Base-by-base conservation (phyloP, 306 rosid genomes). In the Vicia sativa region DNA sequence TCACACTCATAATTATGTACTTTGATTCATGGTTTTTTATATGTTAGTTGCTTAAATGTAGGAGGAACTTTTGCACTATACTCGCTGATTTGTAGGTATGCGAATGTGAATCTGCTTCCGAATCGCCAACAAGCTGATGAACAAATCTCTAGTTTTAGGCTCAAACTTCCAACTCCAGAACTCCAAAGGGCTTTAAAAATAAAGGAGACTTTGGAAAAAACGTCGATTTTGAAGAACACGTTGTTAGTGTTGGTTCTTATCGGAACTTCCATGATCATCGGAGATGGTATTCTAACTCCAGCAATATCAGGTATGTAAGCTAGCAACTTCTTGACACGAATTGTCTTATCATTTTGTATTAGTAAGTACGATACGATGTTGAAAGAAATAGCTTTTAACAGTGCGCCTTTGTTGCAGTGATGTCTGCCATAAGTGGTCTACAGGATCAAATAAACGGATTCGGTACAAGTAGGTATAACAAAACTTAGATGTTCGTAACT, bases 21-120 rank as follows among this genome's bases (percentile, higher is more conserved):
- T 38, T 44, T 42, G 68, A 49, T 72, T 45, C 43, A 9, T 48
- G 62, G 18, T 41, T 55, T 55, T 42, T 61, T 28, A 58, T 50
- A 37, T 26, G 43, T 75, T 57, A 26, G 55, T 74, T 62, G 56
- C 73, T 63, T 69, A 65, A 78, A 66, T 80, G 81, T 78, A 93
- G 98, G 98, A 79, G 99, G 99, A 78, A 93, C 99, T 7, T 90
- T 93, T 82, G 99, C 99, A 0, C 84, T 93, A 79, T 93, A 90
- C 81, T 93, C 99, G 1, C 87, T 93, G 77, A 90, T 93, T 82
- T 88, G 96, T 80, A 86, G 99, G 76, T 90, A 93, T 79, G 97
- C 97, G 59, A 85, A 90, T 74, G 96, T 90, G 62, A 83, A 77
- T 72, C 62, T 76, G 89, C 89, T 90, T 59, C 99, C 96, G 34